These are phyloP conservation scores for Vicia villosa DNA, from an alignment of 306 rosid genomes.

Conservation along the genomic window DNA sequence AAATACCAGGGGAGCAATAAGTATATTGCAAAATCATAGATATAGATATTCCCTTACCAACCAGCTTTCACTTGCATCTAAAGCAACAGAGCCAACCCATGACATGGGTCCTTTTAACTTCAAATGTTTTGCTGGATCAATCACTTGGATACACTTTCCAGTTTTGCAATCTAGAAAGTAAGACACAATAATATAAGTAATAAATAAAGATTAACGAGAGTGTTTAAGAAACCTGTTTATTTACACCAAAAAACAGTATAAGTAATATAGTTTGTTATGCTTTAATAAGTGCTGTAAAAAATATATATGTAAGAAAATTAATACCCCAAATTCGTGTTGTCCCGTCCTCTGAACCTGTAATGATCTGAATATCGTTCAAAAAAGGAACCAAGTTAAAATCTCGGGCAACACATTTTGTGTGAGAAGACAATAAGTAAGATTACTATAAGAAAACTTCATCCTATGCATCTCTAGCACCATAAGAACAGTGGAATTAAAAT, in stretches of 20 bases:
- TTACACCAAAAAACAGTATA: conserved; percentile 2
- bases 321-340: conserved; percentile 91
- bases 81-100: conserved; percentile 70
- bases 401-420: conserved; percentile 9
- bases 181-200: conserved; percentile 30
- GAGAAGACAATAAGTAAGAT: conserved; percentile 6
- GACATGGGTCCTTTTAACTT: conserved; percentile 59
- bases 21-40: conserved; percentile 9
- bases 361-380: conserved; percentile 59
- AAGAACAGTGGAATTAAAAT: conserved; percentile 20
- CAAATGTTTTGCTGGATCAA: conserved; percentile 64
- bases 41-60: conserved; percentile 62
- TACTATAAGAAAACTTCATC: not conserved
- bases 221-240: conserved; percentile 5
- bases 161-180: conserved; percentile 73
- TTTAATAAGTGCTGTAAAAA: conserved; percentile 18
- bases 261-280: conserved; percentile 4
- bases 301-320: conserved; percentile 22
- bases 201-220: conserved; percentile 19
- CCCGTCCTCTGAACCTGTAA: conserved; percentile 97
- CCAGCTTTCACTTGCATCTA: conserved; percentile 95
- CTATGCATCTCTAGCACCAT: not conserved
- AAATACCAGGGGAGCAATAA: conserved; percentile 12
- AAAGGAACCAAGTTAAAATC: conserved; percentile 37
- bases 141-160: conserved; percentile 75